Conservation (phyloP, 345 rosid species). For the Hibiscus trionum region DNA sequence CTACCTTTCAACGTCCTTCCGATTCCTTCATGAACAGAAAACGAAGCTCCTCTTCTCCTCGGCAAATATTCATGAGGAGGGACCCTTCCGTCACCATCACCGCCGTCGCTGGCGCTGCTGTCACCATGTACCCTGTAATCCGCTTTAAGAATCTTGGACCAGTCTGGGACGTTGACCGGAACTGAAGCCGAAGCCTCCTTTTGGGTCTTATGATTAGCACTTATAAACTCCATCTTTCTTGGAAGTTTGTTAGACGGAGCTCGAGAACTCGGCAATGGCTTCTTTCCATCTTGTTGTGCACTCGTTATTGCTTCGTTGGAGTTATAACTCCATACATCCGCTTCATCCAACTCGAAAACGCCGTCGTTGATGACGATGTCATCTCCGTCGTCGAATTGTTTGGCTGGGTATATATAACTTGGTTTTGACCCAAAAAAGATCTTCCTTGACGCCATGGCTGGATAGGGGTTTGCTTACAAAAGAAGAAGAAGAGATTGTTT, state of each 20-base stretch:
- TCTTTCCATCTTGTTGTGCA: slow-evolving; percentile 22
- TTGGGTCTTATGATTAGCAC: neutral
- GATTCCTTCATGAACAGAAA: slow-evolving; percentile 45
- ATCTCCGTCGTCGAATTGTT: slow-evolving; percentile 10
- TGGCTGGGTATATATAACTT: slow-evolving; percentile 32
- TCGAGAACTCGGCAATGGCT: slow-evolving; percentile 29
- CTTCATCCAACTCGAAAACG: slow-evolving; percentile 55
- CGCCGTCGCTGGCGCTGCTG: slow-evolving; percentile 6
- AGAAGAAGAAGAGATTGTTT: neutral
- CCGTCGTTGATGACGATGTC: neutral
- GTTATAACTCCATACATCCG: slow-evolving; percentile 30
- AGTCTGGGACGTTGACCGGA: slow-evolving; percentile 70
- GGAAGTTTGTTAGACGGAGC: slow-evolving; percentile 23
- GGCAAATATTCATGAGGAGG: slow-evolving; percentile 63
- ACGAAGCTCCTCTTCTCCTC: slow-evolving; percentile 45
- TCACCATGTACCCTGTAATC: slow-evolving; percentile 27
- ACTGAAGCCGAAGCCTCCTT: slow-evolving; percentile 35
- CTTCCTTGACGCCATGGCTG: slow-evolving; percentile 46
- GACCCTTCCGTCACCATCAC: slow-evolving; percentile 16
- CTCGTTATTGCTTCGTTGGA: slow-evolving; percentile 10
- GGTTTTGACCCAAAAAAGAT: slow-evolving; percentile 29
- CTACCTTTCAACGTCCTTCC: slow-evolving; percentile 61
- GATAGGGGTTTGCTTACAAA: neutral
- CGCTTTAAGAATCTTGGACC: slow-evolving; percentile 62
- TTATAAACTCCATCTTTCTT: slow-evolving; percentile 18